Base-by-base conservation (phyloP, 768 basidiomycete species). In the Lentinula edodes region DNA sequence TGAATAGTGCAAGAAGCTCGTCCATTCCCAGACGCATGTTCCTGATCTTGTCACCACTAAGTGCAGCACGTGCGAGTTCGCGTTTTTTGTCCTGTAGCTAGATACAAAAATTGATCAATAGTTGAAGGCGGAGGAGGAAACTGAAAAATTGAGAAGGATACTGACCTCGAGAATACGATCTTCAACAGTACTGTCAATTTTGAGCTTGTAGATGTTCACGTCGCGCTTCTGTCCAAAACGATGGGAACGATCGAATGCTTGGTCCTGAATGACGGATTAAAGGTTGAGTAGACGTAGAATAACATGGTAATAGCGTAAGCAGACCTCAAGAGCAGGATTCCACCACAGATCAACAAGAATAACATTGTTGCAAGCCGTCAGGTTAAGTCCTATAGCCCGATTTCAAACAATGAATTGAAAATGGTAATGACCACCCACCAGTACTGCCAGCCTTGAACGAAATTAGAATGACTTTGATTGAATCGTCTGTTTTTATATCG, bases 381-480 rank as follows among this genome's bases (percentile, higher is more conserved):
- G 71, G 70, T 98, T 97, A 50, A 98, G 83, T 50, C 94, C 93
- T 86, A 65, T 20, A 61, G 48, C 45, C 32, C 9, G 16, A 59
- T n/a, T 38, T 28, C 39, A 61, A 41, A 42, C 52, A 53, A 39
- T 43, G 41, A 7, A 53, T 46, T 51, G 1, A 18, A 23, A 59
- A 28, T 58, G 62, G 58, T 23, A 35, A 52, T 43, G 32, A 34
- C 10, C 38, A 73, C 78, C 58, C 67, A 91, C 93, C 93, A 15
- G 91, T 93, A 68, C 91, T 91, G 4, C 95, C 95, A 34, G 95
- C 94, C 72, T 95, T 97, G 83, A 98, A 95, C 0, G 94, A 97
- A 64, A 98, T 95, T 64, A 99, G 75, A 63, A 98, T 97, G 46
- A 96, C 87, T 36, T 82, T 82, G 10, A 80, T 85, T 15, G 67